A percentile compares a stretch with the other conserved stretches of the same genome.
These are phyloP conservation scores for Sporothrix brasiliensis DNA, from an alignment of 2,329 filamentous ascomycete species.

Conservation along the genomic window DNA sequence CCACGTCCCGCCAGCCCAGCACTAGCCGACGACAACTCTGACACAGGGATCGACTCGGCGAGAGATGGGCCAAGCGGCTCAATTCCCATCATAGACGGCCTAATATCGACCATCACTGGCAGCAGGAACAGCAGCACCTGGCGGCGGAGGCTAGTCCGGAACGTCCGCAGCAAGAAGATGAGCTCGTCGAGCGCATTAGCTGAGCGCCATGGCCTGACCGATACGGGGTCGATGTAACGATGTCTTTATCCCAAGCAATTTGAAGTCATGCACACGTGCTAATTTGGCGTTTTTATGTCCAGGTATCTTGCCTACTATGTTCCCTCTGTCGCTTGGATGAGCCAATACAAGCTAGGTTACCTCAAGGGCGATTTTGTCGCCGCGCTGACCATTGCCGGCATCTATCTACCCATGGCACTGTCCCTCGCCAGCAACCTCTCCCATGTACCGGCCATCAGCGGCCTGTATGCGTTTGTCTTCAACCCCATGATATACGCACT, in stretches of 20 bases:
- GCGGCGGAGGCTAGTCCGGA: constrained; percentile 52
- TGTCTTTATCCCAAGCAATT: not conserved
- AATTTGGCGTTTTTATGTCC: not conserved
- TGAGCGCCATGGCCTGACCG: constrained; percentile 71
- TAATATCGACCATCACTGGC: constrained; percentile 46
- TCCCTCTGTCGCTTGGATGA: constrained; percentile 86
- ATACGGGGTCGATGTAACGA: constrained; percentile 71
- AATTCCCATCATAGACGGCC: constrained; percentile 46
- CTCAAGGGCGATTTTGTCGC: constrained; percentile 84
- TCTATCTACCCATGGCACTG: constrained; percentile 96
- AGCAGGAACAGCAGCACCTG: constrained; percentile 47
- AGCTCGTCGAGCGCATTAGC: constrained; percentile 73
- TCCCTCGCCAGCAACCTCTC: constrained; percentile 91
- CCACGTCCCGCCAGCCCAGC: constrained; percentile 61
- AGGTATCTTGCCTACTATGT: constrained; percentile 94
- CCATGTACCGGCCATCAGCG: constrained; percentile 90
- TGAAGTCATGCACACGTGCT: not conserved
- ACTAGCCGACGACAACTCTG: constrained; percentile 42
- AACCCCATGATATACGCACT: constrained; percentile 89
- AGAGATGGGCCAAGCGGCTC: constrained; percentile 42
- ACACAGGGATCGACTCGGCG: constrained; percentile 43
- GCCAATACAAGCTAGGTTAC: constrained; percentile 80
- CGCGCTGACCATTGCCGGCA: constrained; percentile 93
- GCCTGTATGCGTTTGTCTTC: constrained; percentile 91
- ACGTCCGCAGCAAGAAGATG: constrained; percentile 59